Evolutionary conservation across 2,329 filamentous ascomycete genomes (phyloP), one percentile per base, ranked within the genome.

Genomic region (Colletotrichum plurivorum): DNA sequence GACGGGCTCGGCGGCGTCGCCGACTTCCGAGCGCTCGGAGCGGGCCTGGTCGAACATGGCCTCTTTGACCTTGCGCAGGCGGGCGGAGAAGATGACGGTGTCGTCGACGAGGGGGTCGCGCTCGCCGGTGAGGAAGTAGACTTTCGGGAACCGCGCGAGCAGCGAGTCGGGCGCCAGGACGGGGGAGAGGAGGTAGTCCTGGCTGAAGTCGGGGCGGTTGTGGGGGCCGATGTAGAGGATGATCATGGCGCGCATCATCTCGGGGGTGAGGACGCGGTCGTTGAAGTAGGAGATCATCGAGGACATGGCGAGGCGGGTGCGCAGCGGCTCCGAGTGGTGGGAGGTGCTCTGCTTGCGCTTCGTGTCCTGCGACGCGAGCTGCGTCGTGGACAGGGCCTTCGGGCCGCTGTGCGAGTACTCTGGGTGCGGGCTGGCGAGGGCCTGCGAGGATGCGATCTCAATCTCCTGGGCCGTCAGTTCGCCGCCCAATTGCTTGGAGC

Each of bases 231-330:
- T 93, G 78, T 99, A 99, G 4, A 99, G 86, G 73, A 99, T 97
- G 73, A 99, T 97, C 95, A 99, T 98, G 71, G 95, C 94, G 39
- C 96, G 93, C 92, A 98, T 98, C 94, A 98, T 97, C 80, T 99
- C 96, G 0, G 96, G 95, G 0, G 94, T 95, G 15, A 99, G 86
- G 31, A 99, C 93, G 31, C 96, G 92, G 79, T 99, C 96, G 78
- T 97, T 96, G 80, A 98, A 97, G 81, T 98, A 98, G 0, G 95
- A 98, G 43, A 99, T 97, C 90, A 97, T 97, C n/a, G 92, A 95
- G 0, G 94, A 95, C 78, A 95, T 97, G 16, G 95, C 95, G 10
- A 99, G 88, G n/a, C 95, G 90, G 1, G 96, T 98, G 73, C 89
- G 90, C 70, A 97, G 82, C 1, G 88, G 87, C 69, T 87, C 82